phyloP scores from a whole-genome alignment of 1,284 basidiomycete species.

The Apiotrichum veenhuisii region DNA sequence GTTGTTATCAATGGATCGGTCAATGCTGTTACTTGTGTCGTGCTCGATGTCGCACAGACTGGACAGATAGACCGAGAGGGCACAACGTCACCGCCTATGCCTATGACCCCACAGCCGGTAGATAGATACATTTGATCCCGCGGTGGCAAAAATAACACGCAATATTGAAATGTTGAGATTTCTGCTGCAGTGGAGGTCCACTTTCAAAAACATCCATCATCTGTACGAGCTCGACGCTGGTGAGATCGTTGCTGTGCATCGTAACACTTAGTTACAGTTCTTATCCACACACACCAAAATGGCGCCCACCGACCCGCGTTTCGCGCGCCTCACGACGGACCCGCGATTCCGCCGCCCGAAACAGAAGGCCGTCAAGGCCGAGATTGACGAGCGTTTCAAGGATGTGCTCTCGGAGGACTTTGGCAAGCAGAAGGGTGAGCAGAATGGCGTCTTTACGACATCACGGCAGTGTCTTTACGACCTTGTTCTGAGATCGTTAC shows the following conservation, averaged over 20 bases:
- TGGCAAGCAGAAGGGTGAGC: conserved; percentile 40
- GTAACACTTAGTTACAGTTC: too few relatives aligned
- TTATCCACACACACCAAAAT: conserved; percentile 2
- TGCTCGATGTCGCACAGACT: background rate
- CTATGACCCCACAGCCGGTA: conserved; percentile 1
- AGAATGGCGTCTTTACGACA: background rate
- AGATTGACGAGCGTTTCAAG: conserved; percentile 93
- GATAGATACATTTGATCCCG: conserved; percentile 2
- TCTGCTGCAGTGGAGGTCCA: background rate
- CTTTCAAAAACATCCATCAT: too few relatives aligned
- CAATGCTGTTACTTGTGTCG: background rate
- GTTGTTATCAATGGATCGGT: background rate
- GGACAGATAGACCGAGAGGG: background rate
- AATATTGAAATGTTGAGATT: background rate
- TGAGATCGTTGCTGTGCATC: too few relatives aligned
- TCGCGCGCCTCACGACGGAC: conserved; percentile 81
- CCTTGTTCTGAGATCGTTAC: too few relatives aligned
- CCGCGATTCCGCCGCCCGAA: conserved; percentile 85
- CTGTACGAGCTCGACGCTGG: too few relatives aligned
- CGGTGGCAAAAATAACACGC: conserved; percentile 5
- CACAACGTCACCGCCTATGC: conserved; percentile 12
- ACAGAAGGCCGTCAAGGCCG: conserved; percentile 74
- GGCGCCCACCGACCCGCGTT: conserved; percentile 62
- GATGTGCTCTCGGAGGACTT: conserved; percentile 60
- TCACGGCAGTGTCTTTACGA: too few relatives aligned